Evolutionary conservation across 805 yeast species (phyloP), one percentile per base, ranked within the genome.

Genomic region (Kluyveromyces starmeri): DNA sequence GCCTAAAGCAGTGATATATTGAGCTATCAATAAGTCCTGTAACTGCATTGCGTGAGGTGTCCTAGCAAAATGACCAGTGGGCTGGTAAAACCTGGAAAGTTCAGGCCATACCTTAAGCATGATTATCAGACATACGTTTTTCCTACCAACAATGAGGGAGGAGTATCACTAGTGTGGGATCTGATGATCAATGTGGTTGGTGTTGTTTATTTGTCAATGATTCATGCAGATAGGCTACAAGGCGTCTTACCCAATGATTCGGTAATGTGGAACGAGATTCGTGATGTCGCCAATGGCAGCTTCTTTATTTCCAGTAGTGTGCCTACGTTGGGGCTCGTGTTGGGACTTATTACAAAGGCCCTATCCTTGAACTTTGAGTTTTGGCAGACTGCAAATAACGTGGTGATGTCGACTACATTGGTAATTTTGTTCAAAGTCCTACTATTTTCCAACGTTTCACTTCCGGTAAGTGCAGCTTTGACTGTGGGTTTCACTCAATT

Each of bases 291-390:
- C 3, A 12, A 11, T 9, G 33, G 33, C 11, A 30, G 22, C 12
- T 30, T 30, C 16, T 30, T 30, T 12, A 30, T 30, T 21, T 20
- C 26, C 10, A 20, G 12, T 10, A 21, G 25, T 20, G 25, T 30
- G 17, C 33, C 33, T 5, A 7, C 19, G 15, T n/a, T 30, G 3
- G 22, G 14, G 8, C 23, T 21, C 13, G 16, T 20, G 13, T 9
- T 20, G 18, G 15, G 26, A 4, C 6, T 8, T 5, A 11, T 21
- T 5, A 20, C 26, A 12, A 13, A 20, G 7, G 13, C 7, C 10
- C 22, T 7, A 4, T 30, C 18, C 19, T 20, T 30, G 4, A 19
- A 10, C 11, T 9, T 30, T 10, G 19, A 30, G 5, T 15, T 20
- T 14, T 30, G 33, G 33, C n/a, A 22, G 12, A 30, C 12, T 9